phyloP scores from a whole-genome alignment of 2,329 filamentous ascomycete species.

The Pseudogymnoascus sp. region DNA sequence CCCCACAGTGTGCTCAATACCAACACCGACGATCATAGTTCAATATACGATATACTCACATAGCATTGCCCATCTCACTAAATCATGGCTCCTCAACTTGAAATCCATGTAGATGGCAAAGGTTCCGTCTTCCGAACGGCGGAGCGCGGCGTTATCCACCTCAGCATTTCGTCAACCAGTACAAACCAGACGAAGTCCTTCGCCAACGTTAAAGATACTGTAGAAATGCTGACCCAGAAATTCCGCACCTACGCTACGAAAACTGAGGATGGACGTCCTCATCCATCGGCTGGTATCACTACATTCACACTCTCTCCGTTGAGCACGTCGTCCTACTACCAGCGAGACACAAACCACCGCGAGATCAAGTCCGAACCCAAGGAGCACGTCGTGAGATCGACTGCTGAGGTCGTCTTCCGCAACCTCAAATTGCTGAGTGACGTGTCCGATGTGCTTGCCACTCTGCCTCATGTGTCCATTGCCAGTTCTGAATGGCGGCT shows the following conservation, averaged over 20 bases:
- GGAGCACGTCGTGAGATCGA: slow-evolving; percentile 12
- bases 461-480: slow-evolving; percentile 18
- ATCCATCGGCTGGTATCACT: slow-evolving; percentile 19
- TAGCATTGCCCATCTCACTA: background rate
- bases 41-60: background rate
- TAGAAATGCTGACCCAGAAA: slow-evolving; percentile 12
- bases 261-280: slow-evolving; percentile 16
- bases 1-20: background rate
- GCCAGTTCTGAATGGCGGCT: slow-evolving; percentile 18
- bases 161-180: slow-evolving; percentile 11
- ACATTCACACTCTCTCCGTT: slow-evolving; percentile 17
- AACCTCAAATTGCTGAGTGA: slow-evolving; percentile 16
- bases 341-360: background rate
- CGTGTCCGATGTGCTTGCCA: slow-evolving; percentile 15
- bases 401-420: slow-evolving; percentile 19
- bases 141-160: slow-evolving; percentile 18
- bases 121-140: slow-evolving; percentile 19
- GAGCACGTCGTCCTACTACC: slow-evolving; percentile 10
- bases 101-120: slow-evolving; percentile 17
- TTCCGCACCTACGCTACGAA: slow-evolving; percentile 17
- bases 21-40: background rate
- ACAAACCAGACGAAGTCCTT: background rate
- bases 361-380: slow-evolving; percentile 7
- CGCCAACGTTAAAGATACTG: slow-evolving; percentile 11
- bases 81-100: slow-evolving; percentile 16